Evolutionary conservation across 805 yeast species (phyloP), one percentile per base, ranked within the genome.

Genomic region (Maudiozyma turicensis): DNA sequence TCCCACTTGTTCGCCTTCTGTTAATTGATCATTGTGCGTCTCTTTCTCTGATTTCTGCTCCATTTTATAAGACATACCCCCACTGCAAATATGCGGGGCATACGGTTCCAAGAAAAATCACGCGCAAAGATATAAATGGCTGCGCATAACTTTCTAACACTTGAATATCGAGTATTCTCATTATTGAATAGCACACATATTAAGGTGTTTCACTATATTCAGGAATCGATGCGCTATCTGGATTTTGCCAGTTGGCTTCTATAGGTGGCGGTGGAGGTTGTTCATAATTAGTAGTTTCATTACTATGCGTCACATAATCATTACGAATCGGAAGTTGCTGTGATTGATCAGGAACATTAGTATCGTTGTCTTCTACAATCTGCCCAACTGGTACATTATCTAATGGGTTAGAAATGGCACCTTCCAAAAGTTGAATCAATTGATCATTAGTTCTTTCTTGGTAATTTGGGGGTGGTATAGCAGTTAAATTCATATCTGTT

Each of bases 401-500:
- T 6, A 15, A 11, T 8, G 14, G 33, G 5, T 28, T n/a, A 5
- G 15, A 14, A 13, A n/a, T 8, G 6, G 14, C 11, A n/a, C 15
- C 15, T 29, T 40, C 43, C n/a, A 42, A 28, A 7, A 26, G 41
- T 31, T 46, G 49, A 5, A 46, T 42, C 34, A 46, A 31, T 20
- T 42, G 38, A 26, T 47, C 49, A 33, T 39, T 43, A 6, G 40
- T 47, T 10, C 49, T 89, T 49, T 76, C 78, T 52, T 79, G 84
- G 62, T 86, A 86, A 45, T 81, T 72, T 7, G 95, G 91, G 2
- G 95, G 95, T 0, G 91, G 49, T 20, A 13, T 8, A n/a, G 5
- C 11, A 10, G 14, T 10, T 8, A 1, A 7, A 39, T 39, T 39
- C 5, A 9, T 11, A 35, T 33, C 13, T n/a, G 14, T 8, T 15